Base-by-base conservation (phyloP, 352 stramenopile species). In the Sclerospora graminicola region DNA sequence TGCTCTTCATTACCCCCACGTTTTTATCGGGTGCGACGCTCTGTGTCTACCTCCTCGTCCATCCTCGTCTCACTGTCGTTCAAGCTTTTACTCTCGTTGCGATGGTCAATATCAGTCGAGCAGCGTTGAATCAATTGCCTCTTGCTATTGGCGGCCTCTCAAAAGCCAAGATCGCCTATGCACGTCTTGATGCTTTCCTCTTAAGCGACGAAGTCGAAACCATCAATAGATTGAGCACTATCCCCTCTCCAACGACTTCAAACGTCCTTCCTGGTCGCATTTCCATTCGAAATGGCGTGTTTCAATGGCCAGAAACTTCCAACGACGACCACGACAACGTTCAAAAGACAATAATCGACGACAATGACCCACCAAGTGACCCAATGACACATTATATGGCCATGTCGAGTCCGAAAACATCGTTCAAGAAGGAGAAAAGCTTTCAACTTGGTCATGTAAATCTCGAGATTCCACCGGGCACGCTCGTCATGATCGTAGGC, bases 381-480 rank as follows among this genome's bases (percentile, higher is more conserved):
- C n/a, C n/a, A n/a, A n/a, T n/a, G n/a, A n/a, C n/a, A n/a, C n/a
- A n/a, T n/a, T n/a, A n/a, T n/a, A n/a, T n/a, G n/a, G n/a, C n/a
- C n/a, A 53, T 8, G 8, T 35, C 26, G 6, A 30, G 26, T 30
- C 26, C 26, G 6, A 30, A 49, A 18, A 28, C 35, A 1, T n/a
- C n/a, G n/a, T n/a, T n/a, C n/a, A n/a, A n/a, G n/a, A n/a, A n/a
- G n/a, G n/a, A n/a, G n/a, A n/a, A n/a, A n/a, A n/a, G n/a, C n/a
- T 68, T 80, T 41, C 26, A 38, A 9, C 41, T 66, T 4, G 19
- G 58, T 11, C 45, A 32, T 11, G 39, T 80, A 8, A 76, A 75
- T 37, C 50, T 97, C 18, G 41, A 85, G n/a, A 60, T 85, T 23
- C 43, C 75, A 11, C 52, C 54, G 1, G 87, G 83, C 0, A 55